Base-by-base conservation (phyloP, 31 red algal species). In the Pterothamnion heteromorphum region DNA sequence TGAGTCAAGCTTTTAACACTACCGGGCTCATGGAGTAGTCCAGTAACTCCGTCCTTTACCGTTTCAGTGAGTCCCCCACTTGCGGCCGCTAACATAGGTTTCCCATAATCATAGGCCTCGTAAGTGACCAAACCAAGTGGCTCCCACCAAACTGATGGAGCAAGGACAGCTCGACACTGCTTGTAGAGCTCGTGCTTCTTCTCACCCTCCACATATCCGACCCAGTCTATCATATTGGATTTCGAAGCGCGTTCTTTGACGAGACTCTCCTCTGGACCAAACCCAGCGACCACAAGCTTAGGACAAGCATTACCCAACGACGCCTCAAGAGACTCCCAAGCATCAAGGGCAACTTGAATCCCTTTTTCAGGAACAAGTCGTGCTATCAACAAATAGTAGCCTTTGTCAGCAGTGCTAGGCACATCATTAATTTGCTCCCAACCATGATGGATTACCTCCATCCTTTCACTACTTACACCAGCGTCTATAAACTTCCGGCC, bases 61-160 rank as follows among this genome's bases (percentile, higher is more conserved):
- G 51, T 64, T n/a, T 64, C 51, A n/a, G 51, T 18, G n/a, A 64
- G 51, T 64, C 51, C 51, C n/a, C 51, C 51, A 9, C 14, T 18
- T 18, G 51, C 51, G 51, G 51, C 51, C 51, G 51, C 51, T n/a
- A 64, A 64, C 51, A 64, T 64, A 9, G 51, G 51, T n/a, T 64
- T 64, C n/a, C 51, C 51, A n/a, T 64, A 64, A 64, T 64, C 51
- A 64, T 64, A 64, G n/a, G 51, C 51, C n/a, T 64, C 51, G 51
- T 64, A 64, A n/a, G 51, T 64, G 14, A 64, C 51, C n/a, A 64
- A n/a, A 18, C 51, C 51, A 64, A 64, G 51, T 64, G 51, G 51
- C 51, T 64, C 51, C 51, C 51, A 64, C 51, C 51, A 64, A n/a
- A 64, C 51, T 64, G 51, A 64, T n/a, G 51, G 51, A 64, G 51